Base-by-base conservation (phyloP, 331 rosid species). In the Quercus phellos region DNA sequence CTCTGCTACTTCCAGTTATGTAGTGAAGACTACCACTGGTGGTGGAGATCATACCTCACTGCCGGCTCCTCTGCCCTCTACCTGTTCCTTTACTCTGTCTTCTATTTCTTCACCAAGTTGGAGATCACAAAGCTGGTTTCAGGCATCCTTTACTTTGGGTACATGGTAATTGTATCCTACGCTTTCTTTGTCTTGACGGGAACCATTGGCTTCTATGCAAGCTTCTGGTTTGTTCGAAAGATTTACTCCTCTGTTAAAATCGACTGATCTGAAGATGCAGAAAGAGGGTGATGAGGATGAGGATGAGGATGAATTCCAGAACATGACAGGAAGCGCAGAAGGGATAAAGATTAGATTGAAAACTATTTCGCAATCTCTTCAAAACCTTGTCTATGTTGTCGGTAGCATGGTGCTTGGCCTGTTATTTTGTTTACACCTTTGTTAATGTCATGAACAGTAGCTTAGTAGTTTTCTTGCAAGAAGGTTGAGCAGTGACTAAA, bases 1-100 rank as follows among this genome's bases (percentile, higher is more conserved):
- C 97, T 95, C 63, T 95, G 99, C 93, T 95, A 95, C 92, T 95
- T 95, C 93, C 99, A 95, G 84, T 77, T 93, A 84, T 95, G 99
- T 90, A 91, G 99, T 78, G 99, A 95, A 82, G 99, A 95, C 84
- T 95, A 95, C 88, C 80, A 92, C 77, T 95, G 99, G 99, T 95
- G 96, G 98, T 95, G 99, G 99, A 91, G 99, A 82, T 87, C 99
- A 4, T 95, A 95, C 85, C 93, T 95, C 75, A 95, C 99, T 4
- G 98, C 99, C 0, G 99, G 99, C 42, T 95, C 99, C 38, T 95
- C 99, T 29, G 99, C 99, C 10, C 83, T 95, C 34, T 95, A 95
- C 88, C 99, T 95, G 53, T 93, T 95, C 84, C 89, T 95, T 66
- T 95, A 95, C 90, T 95, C 99, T 2, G 82, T 85, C 61, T 95